Conservation (phyloP, 108 stramenopile species). For the Mayamaea pseudoterrestris region DNA sequence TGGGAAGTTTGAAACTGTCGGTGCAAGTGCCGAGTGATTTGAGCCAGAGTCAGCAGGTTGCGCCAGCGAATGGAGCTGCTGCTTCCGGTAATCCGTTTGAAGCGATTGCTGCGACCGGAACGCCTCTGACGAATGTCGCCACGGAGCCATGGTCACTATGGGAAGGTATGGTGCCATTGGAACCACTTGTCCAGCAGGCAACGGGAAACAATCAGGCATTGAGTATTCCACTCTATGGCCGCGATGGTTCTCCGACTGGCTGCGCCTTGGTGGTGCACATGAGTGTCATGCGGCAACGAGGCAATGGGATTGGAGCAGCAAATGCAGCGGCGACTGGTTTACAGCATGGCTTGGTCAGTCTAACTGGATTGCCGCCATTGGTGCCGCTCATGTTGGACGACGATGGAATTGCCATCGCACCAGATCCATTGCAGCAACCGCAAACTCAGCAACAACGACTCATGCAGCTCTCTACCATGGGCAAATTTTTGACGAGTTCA, state of each 20-base stretch:
- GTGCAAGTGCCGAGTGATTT: too few relatives aligned
- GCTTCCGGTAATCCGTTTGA: too few relatives aligned
- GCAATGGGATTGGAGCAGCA: too few relatives aligned
- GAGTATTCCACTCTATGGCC: background rate
- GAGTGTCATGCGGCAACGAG: too few relatives aligned
- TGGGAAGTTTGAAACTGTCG: conserved; percentile 13
- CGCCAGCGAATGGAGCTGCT: too few relatives aligned
- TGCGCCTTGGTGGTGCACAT: too few relatives aligned
- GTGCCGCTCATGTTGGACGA: conserved; percentile 11
- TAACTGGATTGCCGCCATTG: conserved; percentile 50
- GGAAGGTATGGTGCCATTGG: conserved; percentile 1
- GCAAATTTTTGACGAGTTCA: conserved; percentile 38
- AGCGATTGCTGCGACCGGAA: too few relatives aligned
- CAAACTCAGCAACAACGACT: conserved; percentile 19
- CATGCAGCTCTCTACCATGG: conserved; percentile 70
- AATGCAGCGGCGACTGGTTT: too few relatives aligned
- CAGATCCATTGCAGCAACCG: background rate
- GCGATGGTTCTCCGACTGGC: too few relatives aligned
- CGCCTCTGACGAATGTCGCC: too few relatives aligned
- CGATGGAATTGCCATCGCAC: conserved; percentile 13
- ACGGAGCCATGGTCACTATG: too few relatives aligned
- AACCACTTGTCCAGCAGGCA: background rate
- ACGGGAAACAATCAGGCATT: background rate
- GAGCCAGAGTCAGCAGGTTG: too few relatives aligned
- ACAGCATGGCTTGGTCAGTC: conserved; percentile 49